These are phyloP conservation scores for Zygotorulaspora chibaensis DNA, from an alignment of 805 yeast species.

Conservation along the genomic window DNA sequence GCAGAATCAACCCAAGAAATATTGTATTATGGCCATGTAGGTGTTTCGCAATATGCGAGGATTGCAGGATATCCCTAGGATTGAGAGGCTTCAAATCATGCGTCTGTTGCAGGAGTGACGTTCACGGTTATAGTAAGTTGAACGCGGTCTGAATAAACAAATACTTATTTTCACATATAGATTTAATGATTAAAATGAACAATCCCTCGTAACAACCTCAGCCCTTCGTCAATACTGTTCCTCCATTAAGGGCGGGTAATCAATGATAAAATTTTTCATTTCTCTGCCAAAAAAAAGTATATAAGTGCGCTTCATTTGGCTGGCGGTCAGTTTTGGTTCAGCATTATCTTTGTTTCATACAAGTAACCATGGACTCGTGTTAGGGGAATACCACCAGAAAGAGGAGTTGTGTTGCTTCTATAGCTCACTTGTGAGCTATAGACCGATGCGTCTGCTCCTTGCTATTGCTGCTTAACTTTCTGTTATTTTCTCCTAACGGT, in stretches of 20 bases:
- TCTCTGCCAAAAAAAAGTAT: neutral
- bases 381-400: constrained; percentile 18
- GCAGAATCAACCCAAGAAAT: constrained; percentile 69
- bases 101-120: constrained; percentile 76
- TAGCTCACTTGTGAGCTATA: constrained; percentile 9
- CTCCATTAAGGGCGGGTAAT: constrained; percentile 3
- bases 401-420: constrained; percentile 26
- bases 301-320: neutral
- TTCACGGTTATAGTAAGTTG: constrained; percentile 49
- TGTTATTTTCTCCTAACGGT: constrained; percentile 39
- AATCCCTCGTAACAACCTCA: neutral
- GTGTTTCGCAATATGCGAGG: constrained; percentile 84
- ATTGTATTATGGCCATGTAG: constrained; percentile 90
- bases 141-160: constrained; percentile 20
- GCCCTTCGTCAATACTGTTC: neutral
- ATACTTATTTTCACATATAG: neutral
- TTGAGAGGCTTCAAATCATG: constrained; percentile 71
- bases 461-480: constrained; percentile 35
- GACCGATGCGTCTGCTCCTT: constrained; percentile 25
- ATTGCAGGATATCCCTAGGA: constrained; percentile 70
- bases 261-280: constrained; percentile 1
- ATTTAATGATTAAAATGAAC: neutral
- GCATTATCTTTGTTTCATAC: too few species aligned
- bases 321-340: too few species aligned
- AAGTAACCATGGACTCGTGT: constrained; percentile 30